Base-by-base conservation (phyloP, 768 basidiomycete species). In the Termitomyces sp. region DNA sequence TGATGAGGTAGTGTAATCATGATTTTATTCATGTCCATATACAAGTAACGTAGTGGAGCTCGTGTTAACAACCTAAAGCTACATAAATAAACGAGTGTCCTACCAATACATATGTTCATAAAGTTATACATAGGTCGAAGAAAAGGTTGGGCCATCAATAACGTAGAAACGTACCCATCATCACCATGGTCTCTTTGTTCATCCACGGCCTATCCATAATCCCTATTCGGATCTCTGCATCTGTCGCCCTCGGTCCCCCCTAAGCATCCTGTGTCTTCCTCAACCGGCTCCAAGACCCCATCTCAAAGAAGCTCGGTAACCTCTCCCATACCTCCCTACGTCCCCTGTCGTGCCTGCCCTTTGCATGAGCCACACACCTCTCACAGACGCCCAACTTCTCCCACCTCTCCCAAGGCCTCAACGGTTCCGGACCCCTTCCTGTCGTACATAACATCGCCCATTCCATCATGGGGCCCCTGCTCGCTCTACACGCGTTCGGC, bases 361-460 rank as follows among this genome's bases (percentile, higher is more conserved):
- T 68, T 45, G 68, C 70, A 46, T 70, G 63, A 14, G 50, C 58
- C 35, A 70, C 64, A 62, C 74, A 76, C 7, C 62, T 58, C 10
- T 30, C 15, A 52, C 76, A 77, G 19, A 76, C 69, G 11, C 70
- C 68, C 38, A 77, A 58, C 51, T 56, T 53, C 21, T 65, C 60
- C 74, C 74, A 77, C 30, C 65, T 55, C 30, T 70, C 68, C 56
- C 68, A 75, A 48, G 56, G 61, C 54, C 68, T 59, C 37, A 75
- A 56, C 21, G 74, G 72, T 54, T 73, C 64, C 32, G 60, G 76
- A 66, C 30, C 69, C 48, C 45, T 43, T 40, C 61, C 68, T 34
- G 64, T 66, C 45, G 70, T 66, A 57, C 74, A 73, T 10, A 76
- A 49, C n/a, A 71, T 58, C 48, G 73, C 73, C 77, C 77, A 78